A percentile compares a stretch with the other conserved stretches of the same genome.
Evolutionary conservation across 176 grass and related monocot genomes (phyloP).

Genomic region (Paspalum vaginatum): DNA sequence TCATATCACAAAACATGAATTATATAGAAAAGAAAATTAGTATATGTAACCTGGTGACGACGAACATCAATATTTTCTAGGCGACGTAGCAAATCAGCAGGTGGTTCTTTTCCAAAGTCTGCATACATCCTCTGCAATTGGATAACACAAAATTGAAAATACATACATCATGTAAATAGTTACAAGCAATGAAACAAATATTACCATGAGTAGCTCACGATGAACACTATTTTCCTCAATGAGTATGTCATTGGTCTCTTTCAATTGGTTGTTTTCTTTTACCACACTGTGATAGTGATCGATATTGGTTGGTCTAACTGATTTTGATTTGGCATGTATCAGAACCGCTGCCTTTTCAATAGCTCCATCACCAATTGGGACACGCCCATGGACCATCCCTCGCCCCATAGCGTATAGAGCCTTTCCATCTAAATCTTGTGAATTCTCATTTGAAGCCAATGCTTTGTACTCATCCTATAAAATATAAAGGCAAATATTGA

Average conservation of each 20-base stretch:
- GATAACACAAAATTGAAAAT: not conserved
- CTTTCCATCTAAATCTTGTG: not conserved
- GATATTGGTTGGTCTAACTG: not conserved
- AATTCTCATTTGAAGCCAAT: not conserved
- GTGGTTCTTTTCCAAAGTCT: not conserved
- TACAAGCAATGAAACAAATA: not conserved
- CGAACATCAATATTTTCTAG: not conserved
- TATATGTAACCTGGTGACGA: not conserved
- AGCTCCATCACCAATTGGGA: not conserved
- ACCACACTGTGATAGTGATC: not conserved
- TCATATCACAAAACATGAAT: too few relatives aligned
- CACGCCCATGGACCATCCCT: not conserved
- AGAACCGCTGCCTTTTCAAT: not conserved
- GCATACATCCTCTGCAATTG: not conserved
- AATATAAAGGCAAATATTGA: too few relatives aligned
- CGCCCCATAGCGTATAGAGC: not conserved
- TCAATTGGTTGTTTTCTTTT: not conserved
- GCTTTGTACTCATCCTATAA: conserved; percentile 1
- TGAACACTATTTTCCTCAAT: not conserved
- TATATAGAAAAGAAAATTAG: not conserved
- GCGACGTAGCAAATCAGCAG: not conserved
- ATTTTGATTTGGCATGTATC: not conserved
- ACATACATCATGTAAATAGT: not conserved
- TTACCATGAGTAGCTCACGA: not conserved
- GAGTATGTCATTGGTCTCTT: not conserved